Percentiles rank a stretch among this genome's conserved stretches.
Evolutionary conservation across 352 stramenopile species (phyloP).

Genomic region (Globisporangium recalcitrans): DNA sequence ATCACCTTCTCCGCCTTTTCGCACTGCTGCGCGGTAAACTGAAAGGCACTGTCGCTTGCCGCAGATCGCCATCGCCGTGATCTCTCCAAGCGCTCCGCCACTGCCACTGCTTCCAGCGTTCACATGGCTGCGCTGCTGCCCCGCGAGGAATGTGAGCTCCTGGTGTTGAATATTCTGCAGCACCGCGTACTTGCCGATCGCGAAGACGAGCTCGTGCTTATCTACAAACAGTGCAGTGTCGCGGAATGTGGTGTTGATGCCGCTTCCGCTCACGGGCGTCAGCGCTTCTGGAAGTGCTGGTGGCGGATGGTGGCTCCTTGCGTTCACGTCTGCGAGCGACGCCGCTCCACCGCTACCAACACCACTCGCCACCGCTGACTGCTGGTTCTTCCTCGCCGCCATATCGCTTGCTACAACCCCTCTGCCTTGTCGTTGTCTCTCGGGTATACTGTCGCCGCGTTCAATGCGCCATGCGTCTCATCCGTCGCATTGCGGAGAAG

Average conservation of each 20-base stretch:
- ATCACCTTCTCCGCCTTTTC: slow-evolving; percentile 1
- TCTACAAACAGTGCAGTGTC: slow-evolving; percentile 53
- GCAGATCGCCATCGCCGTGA: slow-evolving; percentile 68
- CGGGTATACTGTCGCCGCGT: not conserved
- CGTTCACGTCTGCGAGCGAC: not conserved
- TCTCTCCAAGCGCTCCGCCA: slow-evolving; percentile 35
- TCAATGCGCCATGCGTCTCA: not conserved
- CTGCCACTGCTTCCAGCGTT: not conserved
- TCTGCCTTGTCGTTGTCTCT: too few species aligned
- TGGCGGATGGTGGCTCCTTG: not conserved
- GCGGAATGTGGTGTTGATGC: slow-evolving; percentile 41
- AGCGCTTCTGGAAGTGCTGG: slow-evolving; percentile 12
- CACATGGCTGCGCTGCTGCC: not conserved
- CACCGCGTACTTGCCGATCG: slow-evolving; percentile 57
- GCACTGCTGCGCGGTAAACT: slow-evolving; percentile 40
- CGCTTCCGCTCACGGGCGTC: slow-evolving; percentile 43
- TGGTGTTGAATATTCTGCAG: slow-evolving; percentile 64
- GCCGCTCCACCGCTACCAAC: not conserved
- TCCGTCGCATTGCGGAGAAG: not conserved
- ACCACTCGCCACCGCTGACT: not conserved
- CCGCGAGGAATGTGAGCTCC: slow-evolving; percentile 46
- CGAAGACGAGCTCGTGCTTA: slow-evolving; percentile 56
- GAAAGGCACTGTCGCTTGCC: slow-evolving; percentile 45
- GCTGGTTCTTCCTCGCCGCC: not conserved
- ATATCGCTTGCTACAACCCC: not conserved